Evolutionary conservation across 257 asterid genomes (phyloP).

Genomic region (Nicotiana tomentosiformis): DNA sequence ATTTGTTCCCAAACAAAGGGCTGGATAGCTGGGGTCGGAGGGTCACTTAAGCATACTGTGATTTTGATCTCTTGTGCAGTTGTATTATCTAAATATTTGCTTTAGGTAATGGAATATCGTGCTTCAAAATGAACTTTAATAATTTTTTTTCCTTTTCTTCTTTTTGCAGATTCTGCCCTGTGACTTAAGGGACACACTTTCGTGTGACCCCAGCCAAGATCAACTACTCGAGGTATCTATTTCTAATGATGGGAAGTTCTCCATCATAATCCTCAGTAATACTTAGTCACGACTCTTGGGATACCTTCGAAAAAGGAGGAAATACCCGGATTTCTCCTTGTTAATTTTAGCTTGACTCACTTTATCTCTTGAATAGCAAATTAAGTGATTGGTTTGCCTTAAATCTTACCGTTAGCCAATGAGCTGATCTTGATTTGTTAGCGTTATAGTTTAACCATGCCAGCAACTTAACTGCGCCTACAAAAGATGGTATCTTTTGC

Average conservation of each 20-base stretch:
- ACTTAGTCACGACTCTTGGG: background rate
- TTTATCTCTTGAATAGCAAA: background rate
- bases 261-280: background rate
- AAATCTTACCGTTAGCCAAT: background rate
- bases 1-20: background rate
- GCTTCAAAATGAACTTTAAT: background rate
- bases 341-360: background rate
- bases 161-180: conserved; percentile 54
- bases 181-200: conserved; percentile 48
- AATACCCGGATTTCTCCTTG: background rate
- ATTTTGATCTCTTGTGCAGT: background rate
- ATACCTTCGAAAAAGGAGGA: background rate
- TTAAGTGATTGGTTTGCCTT: background rate
- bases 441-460: background rate
- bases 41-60: background rate
- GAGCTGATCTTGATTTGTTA: background rate
- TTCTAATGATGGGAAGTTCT: background rate
- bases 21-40: background rate
- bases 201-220: conserved; percentile 32
- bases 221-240: conserved; percentile 52
- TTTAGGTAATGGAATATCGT: background rate
- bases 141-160: background rate
- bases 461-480: background rate
- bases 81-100: background rate
- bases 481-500: background rate